Conservation (phyloP, 1,139 yeast species). For the Kodamaea plutei region DNA sequence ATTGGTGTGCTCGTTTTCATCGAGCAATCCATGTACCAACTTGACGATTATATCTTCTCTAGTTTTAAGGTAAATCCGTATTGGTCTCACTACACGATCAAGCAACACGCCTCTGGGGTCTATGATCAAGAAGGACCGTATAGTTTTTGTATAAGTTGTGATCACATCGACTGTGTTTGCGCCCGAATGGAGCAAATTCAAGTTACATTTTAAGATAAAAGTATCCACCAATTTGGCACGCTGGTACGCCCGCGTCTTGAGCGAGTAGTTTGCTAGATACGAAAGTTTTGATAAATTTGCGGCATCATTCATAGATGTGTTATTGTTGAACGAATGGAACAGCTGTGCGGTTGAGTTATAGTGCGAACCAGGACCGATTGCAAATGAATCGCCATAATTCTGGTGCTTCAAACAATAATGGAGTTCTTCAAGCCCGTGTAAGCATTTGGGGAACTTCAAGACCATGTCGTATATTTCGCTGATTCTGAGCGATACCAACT, state of each 20-base stretch:
- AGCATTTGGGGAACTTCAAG: slow-evolving; percentile 53
- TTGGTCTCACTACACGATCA: slow-evolving; percentile 74
- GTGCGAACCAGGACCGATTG: background rate
- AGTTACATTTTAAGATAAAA: slow-evolving; percentile 50
- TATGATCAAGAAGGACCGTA: slow-evolving; percentile 66
- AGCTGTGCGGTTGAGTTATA: slow-evolving; percentile 1
- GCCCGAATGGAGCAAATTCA: slow-evolving; percentile 70
- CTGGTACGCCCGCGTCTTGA: slow-evolving; percentile 33
- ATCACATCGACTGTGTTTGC: slow-evolving; percentile 75
- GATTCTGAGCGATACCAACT: slow-evolving; percentile 50
- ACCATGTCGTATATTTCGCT: slow-evolving; percentile 66
- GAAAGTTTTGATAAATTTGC: slow-evolving; percentile 16
- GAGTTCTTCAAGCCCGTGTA: slow-evolving; percentile 61
- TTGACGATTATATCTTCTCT: slow-evolving; percentile 70
- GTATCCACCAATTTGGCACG: slow-evolving; percentile 50
- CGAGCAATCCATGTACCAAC: slow-evolving; percentile 69
- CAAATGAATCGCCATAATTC: slow-evolving; percentile 9
- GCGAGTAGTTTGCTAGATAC: slow-evolving; percentile 17
- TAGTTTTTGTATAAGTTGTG: slow-evolving; percentile 64
- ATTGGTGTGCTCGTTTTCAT: slow-evolving; percentile 35
- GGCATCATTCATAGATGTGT: no score
- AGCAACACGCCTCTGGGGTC: slow-evolving; percentile 85
- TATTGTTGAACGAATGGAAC: slow-evolving; percentile 10
- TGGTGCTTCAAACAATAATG: slow-evolving; percentile 38
- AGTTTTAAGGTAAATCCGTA: slow-evolving; percentile 58